phyloP scores from a whole-genome alignment of 108 stramenopile species.

The Skeletonema grethae region DNA sequence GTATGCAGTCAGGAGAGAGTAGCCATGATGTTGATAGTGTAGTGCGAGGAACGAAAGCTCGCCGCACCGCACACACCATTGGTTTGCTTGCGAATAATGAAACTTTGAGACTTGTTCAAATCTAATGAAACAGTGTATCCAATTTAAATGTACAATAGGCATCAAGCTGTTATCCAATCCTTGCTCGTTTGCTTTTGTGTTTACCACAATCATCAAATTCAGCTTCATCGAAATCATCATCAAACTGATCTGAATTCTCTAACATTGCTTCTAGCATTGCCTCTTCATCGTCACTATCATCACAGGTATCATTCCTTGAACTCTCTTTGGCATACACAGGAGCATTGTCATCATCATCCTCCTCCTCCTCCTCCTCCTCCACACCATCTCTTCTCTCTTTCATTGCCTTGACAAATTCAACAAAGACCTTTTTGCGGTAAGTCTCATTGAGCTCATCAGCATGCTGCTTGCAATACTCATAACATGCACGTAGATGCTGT shows the following conservation, averaged over 20 bases:
- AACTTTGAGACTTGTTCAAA: too few species aligned
- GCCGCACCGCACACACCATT: too few species aligned
- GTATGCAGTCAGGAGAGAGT: too few species aligned
- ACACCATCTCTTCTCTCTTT: constrained; percentile 43
- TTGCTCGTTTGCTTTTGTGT: not conserved
- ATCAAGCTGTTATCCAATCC: not conserved
- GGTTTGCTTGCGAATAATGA: too few species aligned
- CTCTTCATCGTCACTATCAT: constrained; percentile 56
- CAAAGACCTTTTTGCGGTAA: constrained; percentile 71
- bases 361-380: constrained; percentile 6
- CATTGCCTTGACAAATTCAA: constrained; percentile 82
- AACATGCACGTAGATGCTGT: constrained; percentile 55
- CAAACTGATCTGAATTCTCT: constrained; percentile 57
- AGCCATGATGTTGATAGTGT: too few species aligned
- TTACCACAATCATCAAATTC: constrained; percentile 20
- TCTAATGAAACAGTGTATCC: too few species aligned
- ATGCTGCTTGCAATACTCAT: constrained; percentile 62
- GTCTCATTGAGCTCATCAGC: constrained; percentile 56
- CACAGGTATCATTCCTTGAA: constrained; percentile 12
- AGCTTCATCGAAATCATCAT: constrained; percentile 62
- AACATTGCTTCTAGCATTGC: constrained; percentile 78
- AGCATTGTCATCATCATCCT: not conserved
- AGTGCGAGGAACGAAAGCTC: too few species aligned
- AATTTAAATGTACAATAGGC: too few species aligned
- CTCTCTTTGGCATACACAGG: constrained; percentile 1